Evolutionary conservation across 345 rosid species (phyloP), one percentile per base, ranked within the genome.

Genomic region (Mallotus nudiflorus): DNA sequence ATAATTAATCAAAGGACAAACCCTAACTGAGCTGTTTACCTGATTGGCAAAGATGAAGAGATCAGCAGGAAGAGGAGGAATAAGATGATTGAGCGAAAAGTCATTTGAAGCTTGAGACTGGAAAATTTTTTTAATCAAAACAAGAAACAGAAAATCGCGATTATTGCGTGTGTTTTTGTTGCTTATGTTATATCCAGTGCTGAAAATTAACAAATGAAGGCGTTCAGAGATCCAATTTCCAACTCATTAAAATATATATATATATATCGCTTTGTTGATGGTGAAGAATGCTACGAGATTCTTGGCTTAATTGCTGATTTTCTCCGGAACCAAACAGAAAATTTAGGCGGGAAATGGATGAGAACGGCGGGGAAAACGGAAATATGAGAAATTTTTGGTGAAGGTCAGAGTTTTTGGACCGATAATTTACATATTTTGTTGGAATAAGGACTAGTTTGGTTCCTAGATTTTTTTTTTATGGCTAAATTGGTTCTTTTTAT

Each of bases 1-100:
- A n/a, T 12, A 12, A 42, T 8, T 42, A 8, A 42, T 9, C 46
- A 12, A 42, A 8, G 46, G 46, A 42, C 46, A 60, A 72, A 57
- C 55, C 66, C 60, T n/a, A 59, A 42, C 22, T 65, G 9, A 53
- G 37, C 29, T 28, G 42, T 9, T 68, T 69, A 75, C 78, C 74
- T 69, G 78, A 48, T 14, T 5, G 70, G 29, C 27, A 42, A 69
- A 28, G 40, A 7, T 16, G 25, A 16, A 7, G 45, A 70, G 11
- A 53, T 14, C 60, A 75, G 27, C 62, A 74, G 73, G 65, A 62
- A 22, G 60, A 73, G 16, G 40, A 33, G 14, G 65, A 49, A 6
- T 55, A 46, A 33, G 52, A 56, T 5, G 52, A 56, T 5, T 24
- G 52, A 37, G 31, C 51, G 78, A 56, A 50, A 56, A 62, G 9